Evolutionary conservation across 345 rosid species (phyloP).

Genomic region (Brassica napus): DNA sequence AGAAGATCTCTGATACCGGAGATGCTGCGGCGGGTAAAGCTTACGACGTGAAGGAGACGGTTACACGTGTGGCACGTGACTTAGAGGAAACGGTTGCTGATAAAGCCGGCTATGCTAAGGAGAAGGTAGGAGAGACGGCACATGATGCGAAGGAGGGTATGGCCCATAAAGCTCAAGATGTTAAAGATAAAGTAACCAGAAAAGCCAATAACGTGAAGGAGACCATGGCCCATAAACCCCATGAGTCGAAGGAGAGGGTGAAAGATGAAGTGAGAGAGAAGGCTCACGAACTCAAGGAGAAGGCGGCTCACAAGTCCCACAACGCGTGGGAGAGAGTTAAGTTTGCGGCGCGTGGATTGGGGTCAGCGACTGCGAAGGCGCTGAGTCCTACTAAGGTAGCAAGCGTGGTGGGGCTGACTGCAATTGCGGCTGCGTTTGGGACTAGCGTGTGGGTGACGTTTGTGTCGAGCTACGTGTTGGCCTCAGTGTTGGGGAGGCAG

Average conservation of each 20-base stretch:
- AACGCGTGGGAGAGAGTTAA: slow-evolving; percentile 24
- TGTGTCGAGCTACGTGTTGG: slow-evolving; percentile 61
- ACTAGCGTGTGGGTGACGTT: slow-evolving; percentile 79
- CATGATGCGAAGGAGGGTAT: slow-evolving; percentile 33
- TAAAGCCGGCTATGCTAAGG: slow-evolving; percentile 15
- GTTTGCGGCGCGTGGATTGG: slow-evolving; percentile 8
- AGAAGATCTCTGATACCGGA: slow-evolving; percentile 25
- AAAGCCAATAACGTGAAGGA: slow-evolving; percentile 14
- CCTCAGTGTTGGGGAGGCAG: slow-evolving; percentile 53
- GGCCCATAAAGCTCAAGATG: not conserved
- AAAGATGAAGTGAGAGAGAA: slow-evolving; percentile 28
- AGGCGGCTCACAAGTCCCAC: not conserved
- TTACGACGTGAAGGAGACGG: slow-evolving; percentile 29
- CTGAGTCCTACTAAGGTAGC: slow-evolving; percentile 29
- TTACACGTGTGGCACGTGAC: slow-evolving; percentile 20
- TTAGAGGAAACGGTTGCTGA: slow-evolving; percentile 8
- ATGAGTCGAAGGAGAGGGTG: slow-evolving; percentile 36
- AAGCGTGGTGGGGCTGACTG: slow-evolving; percentile 46
- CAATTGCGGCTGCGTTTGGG: slow-evolving; percentile 63
- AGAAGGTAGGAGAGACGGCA: slow-evolving; percentile 11
- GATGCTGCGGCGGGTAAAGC: slow-evolving; percentile 15
- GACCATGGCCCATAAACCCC: slow-evolving; percentile 13
- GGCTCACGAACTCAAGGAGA: slow-evolving; percentile 31
- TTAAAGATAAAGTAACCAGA: not conserved
- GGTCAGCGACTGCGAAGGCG: not conserved